Evolutionary conservation across 257 asterid genomes (phyloP), one percentile per base, ranked within the genome.

Genomic region (Solanum chilense): DNA sequence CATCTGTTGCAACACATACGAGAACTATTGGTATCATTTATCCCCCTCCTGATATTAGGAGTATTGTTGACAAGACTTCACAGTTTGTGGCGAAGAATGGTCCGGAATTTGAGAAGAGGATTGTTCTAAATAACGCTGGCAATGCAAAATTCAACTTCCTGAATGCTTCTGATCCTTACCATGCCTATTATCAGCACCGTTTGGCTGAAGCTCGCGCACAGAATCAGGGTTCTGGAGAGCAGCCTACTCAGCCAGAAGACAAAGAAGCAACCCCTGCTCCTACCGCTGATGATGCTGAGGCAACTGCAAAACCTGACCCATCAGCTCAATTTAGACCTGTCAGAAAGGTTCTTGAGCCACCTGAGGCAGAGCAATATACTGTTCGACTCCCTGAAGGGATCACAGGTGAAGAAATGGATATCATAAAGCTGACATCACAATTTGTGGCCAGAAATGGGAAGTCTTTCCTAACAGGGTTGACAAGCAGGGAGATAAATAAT

Each of bases 321-420:
- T 82, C 96, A 0, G 96, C 96, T 42, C 94, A 83, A 52, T 94
- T 96, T 91, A 92, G 95, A 76, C 84, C 93, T 37, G 92, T 92
- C 12, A 92, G 89, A 27, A 93, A 90, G 91, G 95, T 93, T 89
- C 98, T 95, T 86, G 98, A 96, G 89, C 98, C 98, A 37, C 98
- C 99, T 21, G 99, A 96, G 92, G 94, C 97, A 6, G 99, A 96
- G 89, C 97, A 93, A 45, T 96, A 94, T 83, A 95, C 98, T 10
- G 99, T 96, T 74, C 90, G 95, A 83, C 96, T 96, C 71, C 98
- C 98, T 86, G 99, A 95, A 89, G 99, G 98, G 60, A 95, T 95
- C 80, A 94, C 98, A 2, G 98, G 98, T 73, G 99, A 95, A 92
- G 99, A 96, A 86, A 86, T 96, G 90, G 98, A 96, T 90, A 96